Evolutionary conservation across 768 basidiomycete species (phyloP), one percentile per base, ranked within the genome.

Genomic region (Xerocomus spinulosus): DNA sequence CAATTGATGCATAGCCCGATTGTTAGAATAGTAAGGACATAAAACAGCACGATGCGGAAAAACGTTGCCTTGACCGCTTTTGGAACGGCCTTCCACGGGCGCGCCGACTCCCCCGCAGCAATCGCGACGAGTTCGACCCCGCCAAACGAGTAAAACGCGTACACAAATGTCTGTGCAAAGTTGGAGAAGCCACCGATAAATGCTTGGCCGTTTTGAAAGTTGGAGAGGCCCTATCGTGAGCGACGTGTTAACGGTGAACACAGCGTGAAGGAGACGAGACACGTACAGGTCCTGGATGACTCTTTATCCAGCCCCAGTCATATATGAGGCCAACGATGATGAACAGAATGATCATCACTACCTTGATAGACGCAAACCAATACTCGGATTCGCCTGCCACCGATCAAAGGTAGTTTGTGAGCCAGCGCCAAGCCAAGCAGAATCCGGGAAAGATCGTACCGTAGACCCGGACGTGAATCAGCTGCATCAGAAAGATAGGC

Each of bases 121-220:
- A 87, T 64, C 3, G 82, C 79, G 34, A 87, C 83, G 9, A 88
- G 73, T 55, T 85, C 84, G 25, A 85, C 79, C 15, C 83, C 81
- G 15, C 77, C 80, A 61, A 77, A 82, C 8, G 82, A 83, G 66
- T 80, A 88, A 51, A 85, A 85, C 12, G 83, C 83, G 28, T 75
- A 85, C 30, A 85, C 81, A 50, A 83, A 83, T 5, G 75, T 77
- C 55, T 76, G 76, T 8, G 76, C 74, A 60, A 80, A 78, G 28
- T 73, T 67, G 30, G 72, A 48, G 46, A 78, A 80, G 37, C 77
- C 77, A 9, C 78, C 79, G 10, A 80, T 64, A 55, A 80, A 78
- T 0, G 78, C 77, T 61, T 79, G 77, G 9, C 68, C 67, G 32
- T 73, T 52, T 20, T 72, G 71, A 46, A 77, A 77, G 60, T 78